A percentile compares a stretch with the other conserved stretches of the same genome.
These are phyloP conservation scores for Stellera chamaejasme DNA, from an alignment of 345 rosid species.

Conservation along the genomic window DNA sequence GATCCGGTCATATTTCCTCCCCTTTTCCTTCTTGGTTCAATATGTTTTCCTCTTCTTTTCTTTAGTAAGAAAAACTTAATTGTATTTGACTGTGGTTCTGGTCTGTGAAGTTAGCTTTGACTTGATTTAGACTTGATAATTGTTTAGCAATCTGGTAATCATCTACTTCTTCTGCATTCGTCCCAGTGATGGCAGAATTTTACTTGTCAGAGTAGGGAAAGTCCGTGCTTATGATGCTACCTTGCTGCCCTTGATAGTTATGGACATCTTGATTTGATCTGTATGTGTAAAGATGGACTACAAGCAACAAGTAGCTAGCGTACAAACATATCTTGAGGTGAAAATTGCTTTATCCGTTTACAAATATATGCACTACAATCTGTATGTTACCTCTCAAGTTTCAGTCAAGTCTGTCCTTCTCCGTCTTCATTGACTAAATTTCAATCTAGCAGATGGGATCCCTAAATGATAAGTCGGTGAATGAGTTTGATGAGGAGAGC, in stretches of 20 bases:
- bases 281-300: conserved; percentile 28
- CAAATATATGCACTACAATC: not conserved
- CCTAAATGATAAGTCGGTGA: conserved; percentile 20
- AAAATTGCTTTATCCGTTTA: not conserved
- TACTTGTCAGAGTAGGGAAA: conserved; percentile 1
- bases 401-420: not conserved
- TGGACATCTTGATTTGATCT: conserved; percentile 16
- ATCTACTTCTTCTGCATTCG: not conserved
- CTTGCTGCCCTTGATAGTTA: not conserved
- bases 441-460: conserved; percentile 52
- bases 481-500: conserved; percentile 29
- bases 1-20: conserved; percentile 1
- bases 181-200: not conserved
- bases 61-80: not conserved
- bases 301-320: conserved; percentile 27
- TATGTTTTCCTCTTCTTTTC: not conserved
- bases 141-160: not conserved
- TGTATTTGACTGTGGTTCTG: not conserved
- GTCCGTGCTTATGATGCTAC: not conserved
- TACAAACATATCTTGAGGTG: conserved; percentile 32
- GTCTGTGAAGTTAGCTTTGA: not conserved
- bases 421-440: conserved; percentile 5
- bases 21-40: not conserved
- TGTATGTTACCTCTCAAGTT: not conserved
- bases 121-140: not conserved